phyloP scores from a whole-genome alignment of 305 asterid genomes.

The Monarda citriodora region DNA sequence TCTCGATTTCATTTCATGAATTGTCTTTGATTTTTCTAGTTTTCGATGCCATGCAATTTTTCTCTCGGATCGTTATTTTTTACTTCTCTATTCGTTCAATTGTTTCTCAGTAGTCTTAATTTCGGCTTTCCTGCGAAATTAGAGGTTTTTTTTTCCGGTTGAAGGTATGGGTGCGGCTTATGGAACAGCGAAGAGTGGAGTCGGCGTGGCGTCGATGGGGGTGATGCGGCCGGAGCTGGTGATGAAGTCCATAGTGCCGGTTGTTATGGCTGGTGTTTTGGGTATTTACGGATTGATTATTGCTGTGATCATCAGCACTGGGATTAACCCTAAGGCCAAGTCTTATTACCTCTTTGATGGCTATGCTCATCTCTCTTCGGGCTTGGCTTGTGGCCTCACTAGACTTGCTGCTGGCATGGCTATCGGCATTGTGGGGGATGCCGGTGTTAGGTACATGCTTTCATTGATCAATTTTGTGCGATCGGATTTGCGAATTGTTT shows the following conservation, averaged over 20 bases:
- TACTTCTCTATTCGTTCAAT: not conserved
- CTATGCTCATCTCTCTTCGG: slow-evolving; percentile 73
- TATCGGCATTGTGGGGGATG: slow-evolving; percentile 85
- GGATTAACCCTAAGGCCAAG: slow-evolving; percentile 72
- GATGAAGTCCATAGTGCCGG: slow-evolving; percentile 80
- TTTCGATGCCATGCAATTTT: not conserved
- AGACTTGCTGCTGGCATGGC: slow-evolving; percentile 91
- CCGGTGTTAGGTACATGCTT: slow-evolving; percentile 68
- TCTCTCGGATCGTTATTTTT: not conserved
- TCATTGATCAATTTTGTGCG: not conserved
- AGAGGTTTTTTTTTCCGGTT: not conserved
- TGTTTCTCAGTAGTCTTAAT: not conserved
- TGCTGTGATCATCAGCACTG: slow-evolving; percentile 81
- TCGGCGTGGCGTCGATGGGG: slow-evolving; percentile 84
- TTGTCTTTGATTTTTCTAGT: not conserved
- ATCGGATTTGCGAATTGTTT: not conserved
- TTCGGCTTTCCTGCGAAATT: not conserved
- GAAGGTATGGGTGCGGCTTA: slow-evolving; percentile 79
- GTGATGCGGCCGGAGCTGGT: slow-evolving; percentile 84
- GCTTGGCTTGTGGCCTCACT: slow-evolving; percentile 69
- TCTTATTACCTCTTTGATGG: slow-evolving; percentile 68
- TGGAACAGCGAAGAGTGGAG: slow-evolving; percentile 77
- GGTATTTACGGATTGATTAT: slow-evolving; percentile 75
- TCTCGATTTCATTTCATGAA: not conserved
- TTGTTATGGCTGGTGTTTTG: slow-evolving; percentile 86